Conservation (phyloP, 495 filamentous ascomycete genomes). For the Recurvomyces mirabilis region DNA sequence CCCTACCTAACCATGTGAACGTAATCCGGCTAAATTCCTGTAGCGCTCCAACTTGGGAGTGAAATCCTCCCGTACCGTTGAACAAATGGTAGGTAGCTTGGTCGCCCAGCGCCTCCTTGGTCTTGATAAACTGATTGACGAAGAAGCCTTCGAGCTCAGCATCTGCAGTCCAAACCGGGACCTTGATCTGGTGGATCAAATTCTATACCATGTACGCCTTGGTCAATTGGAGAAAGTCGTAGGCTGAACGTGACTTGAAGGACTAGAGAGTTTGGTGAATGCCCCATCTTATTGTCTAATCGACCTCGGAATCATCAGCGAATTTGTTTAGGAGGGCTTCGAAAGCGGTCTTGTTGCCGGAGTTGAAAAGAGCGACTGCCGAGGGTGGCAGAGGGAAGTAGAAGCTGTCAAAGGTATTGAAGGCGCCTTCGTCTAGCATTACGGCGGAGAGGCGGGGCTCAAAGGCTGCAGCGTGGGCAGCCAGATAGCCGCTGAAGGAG, state of each 20-base stretch:
- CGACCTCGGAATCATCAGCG: background rate
- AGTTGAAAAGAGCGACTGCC: background rate
- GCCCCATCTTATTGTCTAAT: slow-evolving; percentile 25
- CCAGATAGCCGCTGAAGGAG: background rate
- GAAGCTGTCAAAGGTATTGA: background rate
- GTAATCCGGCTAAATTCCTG: background rate
- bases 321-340: background rate
- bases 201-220: slow-evolving; percentile 23
- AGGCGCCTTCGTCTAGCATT: slow-evolving; percentile 32
- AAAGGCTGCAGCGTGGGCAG: slow-evolving; percentile 30
- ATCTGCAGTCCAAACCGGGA: background rate
- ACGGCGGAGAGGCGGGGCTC: slow-evolving; percentile 36
- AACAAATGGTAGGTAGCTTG: slow-evolving; percentile 4
- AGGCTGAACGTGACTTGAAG: slow-evolving; percentile 30
- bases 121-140: background rate
- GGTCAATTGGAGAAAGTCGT: slow-evolving; percentile 23
- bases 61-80: slow-evolving; percentile 7
- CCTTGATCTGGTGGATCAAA: background rate
- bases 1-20: background rate
- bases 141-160: background rate
- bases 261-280: slow-evolving; percentile 35
- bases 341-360: background rate
- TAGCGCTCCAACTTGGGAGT: slow-evolving; percentile 18
- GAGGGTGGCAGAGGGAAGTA: background rate
- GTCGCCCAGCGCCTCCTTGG: slow-evolving; percentile 6